Conservation (phyloP, 768 basidiomycete genomes). For the Mycena galericulata region DNA sequence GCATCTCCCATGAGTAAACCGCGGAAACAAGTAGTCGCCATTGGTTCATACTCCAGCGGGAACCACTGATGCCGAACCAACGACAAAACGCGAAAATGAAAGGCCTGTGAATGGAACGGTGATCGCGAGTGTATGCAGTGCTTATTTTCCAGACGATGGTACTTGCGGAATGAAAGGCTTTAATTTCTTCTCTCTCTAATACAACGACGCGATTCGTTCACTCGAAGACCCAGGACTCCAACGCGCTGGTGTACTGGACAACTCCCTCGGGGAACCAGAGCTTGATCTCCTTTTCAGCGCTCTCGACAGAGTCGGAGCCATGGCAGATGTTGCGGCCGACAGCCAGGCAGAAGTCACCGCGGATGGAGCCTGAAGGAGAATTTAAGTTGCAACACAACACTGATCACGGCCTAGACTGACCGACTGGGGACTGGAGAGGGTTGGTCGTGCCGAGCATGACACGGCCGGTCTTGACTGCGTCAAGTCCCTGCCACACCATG, state of each 20-base stretch:
- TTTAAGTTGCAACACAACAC: constrained; percentile 18
- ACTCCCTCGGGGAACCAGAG: constrained; percentile 96
- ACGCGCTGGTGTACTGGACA: constrained; percentile 74
- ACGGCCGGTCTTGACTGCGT: constrained; percentile 95
- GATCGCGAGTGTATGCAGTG: background rate
- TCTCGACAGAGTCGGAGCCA: constrained; percentile 91
- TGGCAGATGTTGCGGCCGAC: constrained; percentile 96
- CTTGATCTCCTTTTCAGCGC: constrained; percentile 92
- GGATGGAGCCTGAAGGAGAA: constrained; percentile 80
- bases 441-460: constrained; percentile 97
- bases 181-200: constrained; percentile 34
- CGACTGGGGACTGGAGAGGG: constrained; percentile 89
- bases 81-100: constrained; percentile 24
- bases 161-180: constrained; percentile 19
- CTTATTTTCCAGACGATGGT: background rate
- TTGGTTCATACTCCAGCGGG: constrained; percentile 25
- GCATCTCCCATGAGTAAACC: constrained; percentile 10
- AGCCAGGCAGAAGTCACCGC: constrained; percentile 94
- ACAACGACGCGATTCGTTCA: constrained; percentile 45
- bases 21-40: constrained; percentile 12
- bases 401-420: constrained; percentile 54
- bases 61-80: constrained; percentile 19
- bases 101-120: constrained; percentile 18
- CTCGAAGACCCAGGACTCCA: constrained; percentile 86
- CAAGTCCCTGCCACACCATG: constrained; percentile 96